These are phyloP conservation scores for Dothideomycetes sp. DNA, from an alignment of 2,329 filamentous ascomycete species.

Conservation along the genomic window DNA sequence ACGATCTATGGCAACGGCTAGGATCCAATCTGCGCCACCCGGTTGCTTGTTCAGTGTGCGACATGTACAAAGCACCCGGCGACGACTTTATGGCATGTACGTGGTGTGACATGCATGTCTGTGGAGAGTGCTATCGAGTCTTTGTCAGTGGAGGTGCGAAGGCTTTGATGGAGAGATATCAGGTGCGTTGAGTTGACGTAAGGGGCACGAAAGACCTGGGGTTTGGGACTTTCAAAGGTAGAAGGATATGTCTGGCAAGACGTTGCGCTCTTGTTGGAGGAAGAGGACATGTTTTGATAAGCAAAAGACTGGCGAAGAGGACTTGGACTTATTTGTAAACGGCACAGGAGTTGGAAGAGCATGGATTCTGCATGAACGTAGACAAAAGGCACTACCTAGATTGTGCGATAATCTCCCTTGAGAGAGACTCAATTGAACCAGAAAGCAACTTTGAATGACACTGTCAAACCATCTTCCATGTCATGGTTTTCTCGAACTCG, in stretches of 20 bases:
- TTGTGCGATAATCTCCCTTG: too few species aligned
- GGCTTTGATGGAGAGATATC: slow-evolving; percentile 9
- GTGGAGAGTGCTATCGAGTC: slow-evolving; percentile 1
- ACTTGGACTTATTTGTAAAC: not conserved
- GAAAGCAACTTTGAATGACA: too few species aligned
- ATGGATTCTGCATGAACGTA: not conserved
- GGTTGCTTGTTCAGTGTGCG: slow-evolving; percentile 8
- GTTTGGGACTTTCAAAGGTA: not conserved
- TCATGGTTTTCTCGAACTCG: too few species aligned
- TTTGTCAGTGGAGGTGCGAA: slow-evolving; percentile 1
- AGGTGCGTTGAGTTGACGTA: too few species aligned
- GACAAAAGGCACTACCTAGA: too few species aligned
- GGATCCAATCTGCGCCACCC: slow-evolving; percentile 8
- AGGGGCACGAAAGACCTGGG: not conserved
- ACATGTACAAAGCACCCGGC: slow-evolving; percentile 9
- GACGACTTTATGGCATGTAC: slow-evolving; percentile 10
- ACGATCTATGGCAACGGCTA: slow-evolving; percentile 10
- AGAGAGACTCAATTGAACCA: too few species aligned
- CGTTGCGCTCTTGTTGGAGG: not conserved
- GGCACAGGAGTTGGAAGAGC: not conserved
- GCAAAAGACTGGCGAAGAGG: not conserved
- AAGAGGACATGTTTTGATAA: not conserved
- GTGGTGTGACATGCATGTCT: slow-evolving; percentile 10
- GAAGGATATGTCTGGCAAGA: not conserved
- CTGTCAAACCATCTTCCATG: too few species aligned